phyloP scores from a whole-genome alignment of 257 asterid species.

The Petunia axillaris region DNA sequence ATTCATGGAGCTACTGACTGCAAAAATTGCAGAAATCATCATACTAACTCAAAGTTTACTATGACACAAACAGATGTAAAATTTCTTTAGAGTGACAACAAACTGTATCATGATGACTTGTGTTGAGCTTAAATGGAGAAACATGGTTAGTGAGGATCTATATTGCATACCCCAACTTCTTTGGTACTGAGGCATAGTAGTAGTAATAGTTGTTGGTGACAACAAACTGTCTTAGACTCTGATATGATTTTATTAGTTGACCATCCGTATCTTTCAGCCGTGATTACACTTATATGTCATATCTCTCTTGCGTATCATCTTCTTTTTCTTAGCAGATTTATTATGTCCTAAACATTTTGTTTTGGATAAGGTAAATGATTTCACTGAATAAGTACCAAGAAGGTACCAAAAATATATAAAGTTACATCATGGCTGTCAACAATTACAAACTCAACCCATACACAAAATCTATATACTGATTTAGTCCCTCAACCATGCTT shows the following conservation, averaged over 20 bases:
- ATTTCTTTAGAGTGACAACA: not conserved
- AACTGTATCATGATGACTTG: not conserved
- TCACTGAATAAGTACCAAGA: too few species aligned
- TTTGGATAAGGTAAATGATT: too few species aligned
- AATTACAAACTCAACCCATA: too few species aligned
- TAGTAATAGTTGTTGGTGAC: not conserved
- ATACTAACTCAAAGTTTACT: not conserved
- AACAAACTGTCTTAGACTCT: not conserved
- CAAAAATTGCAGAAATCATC: not conserved
- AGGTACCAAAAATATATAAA: too few species aligned
- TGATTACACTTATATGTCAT: not conserved
- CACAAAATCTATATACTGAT: too few species aligned
- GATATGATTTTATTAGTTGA: not conserved
- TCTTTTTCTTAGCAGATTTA: not conserved
- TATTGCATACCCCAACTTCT: too few species aligned
- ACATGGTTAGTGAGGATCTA: too few species aligned
- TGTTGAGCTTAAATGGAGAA: too few species aligned
- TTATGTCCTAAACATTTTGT: too few species aligned
- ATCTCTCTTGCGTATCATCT: not conserved
- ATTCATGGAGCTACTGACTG: not conserved
- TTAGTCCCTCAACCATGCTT: too few species aligned
- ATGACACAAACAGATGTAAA: not conserved
- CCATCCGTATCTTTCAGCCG: not conserved
- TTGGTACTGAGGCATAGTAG: too few species aligned
- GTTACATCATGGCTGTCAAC: too few species aligned